Base-by-base conservation (phyloP, 1,284 basidiomycete genomes). In the Melanopsichium pennsylvanicum region DNA sequence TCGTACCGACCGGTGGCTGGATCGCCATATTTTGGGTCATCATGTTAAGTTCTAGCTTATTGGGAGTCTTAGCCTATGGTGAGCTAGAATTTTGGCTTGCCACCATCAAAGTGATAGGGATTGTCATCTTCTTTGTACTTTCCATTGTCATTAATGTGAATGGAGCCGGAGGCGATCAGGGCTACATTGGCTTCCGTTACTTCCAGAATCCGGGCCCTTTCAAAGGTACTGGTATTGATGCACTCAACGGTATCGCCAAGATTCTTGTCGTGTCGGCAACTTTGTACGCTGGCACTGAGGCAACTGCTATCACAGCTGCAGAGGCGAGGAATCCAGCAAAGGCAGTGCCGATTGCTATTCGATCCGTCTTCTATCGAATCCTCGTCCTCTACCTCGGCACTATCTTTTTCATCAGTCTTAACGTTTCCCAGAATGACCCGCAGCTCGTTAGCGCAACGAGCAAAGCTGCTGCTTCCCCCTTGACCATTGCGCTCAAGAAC, bases 251-350 rank as follows among this genome's bases (percentile, higher is more conserved):
- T 23, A 71, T 80, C 8, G 75, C 80, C 26, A 74, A 79, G 34
- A 74, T 81, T 31, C 90, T 91, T 12, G 90, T 90, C 5, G 93
- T 93, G 84, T 90, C 89, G 12, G 92, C 60, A 3, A 72, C 70
- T 5, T 58, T 72, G 13, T 61, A 88, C 83, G 89, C 34, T 86
- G 87, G 35, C 36, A 91, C 90, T 12, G 92, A 94, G 80, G 89
- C 50, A 2, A 52, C 50, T 2, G 40, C 55, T 3, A 23, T 71
- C 23, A 62, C 69, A 3, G 74, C 71, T 5, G 70, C 71, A 1
- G 74, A 76, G 35, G 62, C 72, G 6, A 46, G 44, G 40, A 70
- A 72, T 22, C 74, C 74, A 1, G 36, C 63, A 8, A 59, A 45
- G 13, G 46, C 70, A 0, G 58, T 76, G 2, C 74, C 74, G 0